Conservation (phyloP, 805 yeast genomes). For the Torulaspora franciscae region DNA sequence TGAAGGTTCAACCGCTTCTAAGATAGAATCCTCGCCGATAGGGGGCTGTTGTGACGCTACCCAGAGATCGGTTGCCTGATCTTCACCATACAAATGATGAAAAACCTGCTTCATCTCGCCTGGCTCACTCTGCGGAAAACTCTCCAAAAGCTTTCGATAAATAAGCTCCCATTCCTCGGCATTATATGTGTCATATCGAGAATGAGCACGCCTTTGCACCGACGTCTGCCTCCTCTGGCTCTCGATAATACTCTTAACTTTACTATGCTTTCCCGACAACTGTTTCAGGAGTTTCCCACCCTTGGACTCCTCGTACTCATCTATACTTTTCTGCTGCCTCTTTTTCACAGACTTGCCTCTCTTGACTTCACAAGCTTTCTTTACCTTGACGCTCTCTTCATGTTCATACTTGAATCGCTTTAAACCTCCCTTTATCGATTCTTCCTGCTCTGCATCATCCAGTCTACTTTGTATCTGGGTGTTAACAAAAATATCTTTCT, state of each 20-base stretch:
- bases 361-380: background rate
- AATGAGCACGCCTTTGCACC: background rate
- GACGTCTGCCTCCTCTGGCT: background rate
- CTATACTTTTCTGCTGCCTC: slow-evolving; percentile 6
- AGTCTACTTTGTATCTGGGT: slow-evolving; percentile 34
- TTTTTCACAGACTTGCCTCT: slow-evolving; percentile 1
- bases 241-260: slow-evolving; percentile 26
- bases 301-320: slow-evolving; percentile 13
- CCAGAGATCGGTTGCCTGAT: slow-evolving; percentile 17
- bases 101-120: slow-evolving; percentile 24
- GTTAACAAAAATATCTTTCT: slow-evolving; percentile 21
- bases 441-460: slow-evolving; percentile 27
- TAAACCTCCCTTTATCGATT: slow-evolving; percentile 16
- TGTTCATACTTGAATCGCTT: slow-evolving; percentile 22
- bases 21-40: background rate
- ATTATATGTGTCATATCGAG: slow-evolving; percentile 25
- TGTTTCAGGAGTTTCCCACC: slow-evolving; percentile 20
- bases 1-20: background rate
- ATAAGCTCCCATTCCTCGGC: slow-evolving; percentile 31
- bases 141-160: slow-evolving; percentile 14
- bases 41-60: slow-evolving; percentile 23
- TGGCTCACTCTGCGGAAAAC: slow-evolving; percentile 22
- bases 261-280: slow-evolving; percentile 33
- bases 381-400: background rate
- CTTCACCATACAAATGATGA: slow-evolving; percentile 26